Conservation (phyloP, 345 rosid genomes). For the Bruguiera parviflora region DNA sequence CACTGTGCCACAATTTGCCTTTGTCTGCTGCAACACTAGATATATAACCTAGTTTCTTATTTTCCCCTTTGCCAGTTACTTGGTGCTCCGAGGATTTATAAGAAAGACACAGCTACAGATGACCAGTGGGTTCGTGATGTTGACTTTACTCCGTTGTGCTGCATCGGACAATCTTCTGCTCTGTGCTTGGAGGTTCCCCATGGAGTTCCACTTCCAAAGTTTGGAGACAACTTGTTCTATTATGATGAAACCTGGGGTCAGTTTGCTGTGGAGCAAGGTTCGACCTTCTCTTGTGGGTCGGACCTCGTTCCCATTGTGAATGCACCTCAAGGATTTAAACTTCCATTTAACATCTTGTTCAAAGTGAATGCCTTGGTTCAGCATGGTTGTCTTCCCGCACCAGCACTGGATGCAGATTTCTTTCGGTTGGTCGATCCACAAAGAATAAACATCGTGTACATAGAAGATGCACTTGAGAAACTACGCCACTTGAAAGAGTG, state of each 20-base stretch:
- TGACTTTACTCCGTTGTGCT: slow-evolving; percentile 42
- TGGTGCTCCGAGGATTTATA: slow-evolving; percentile 33
- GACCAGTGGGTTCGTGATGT: slow-evolving; percentile 46
- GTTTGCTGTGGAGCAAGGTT: slow-evolving; percentile 26
- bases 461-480: slow-evolving; percentile 43
- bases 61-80: slow-evolving; percentile 17
- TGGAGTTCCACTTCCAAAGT: slow-evolving; percentile 26
- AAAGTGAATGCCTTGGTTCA: slow-evolving; percentile 46
- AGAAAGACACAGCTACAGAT: slow-evolving; percentile 21
- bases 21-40: too few species aligned
- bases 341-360: slow-evolving; percentile 45
- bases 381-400: slow-evolving; percentile 43
- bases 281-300: slow-evolving; percentile 20
- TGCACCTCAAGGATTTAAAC: slow-evolving; percentile 24
- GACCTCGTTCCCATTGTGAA: slow-evolving; percentile 41
- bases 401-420: slow-evolving; percentile 34
- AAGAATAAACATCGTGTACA: slow-evolving; percentile 14
- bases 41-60: too few species aligned
- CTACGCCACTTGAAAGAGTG: slow-evolving; percentile 29
- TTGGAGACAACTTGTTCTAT: slow-evolving; percentile 24
- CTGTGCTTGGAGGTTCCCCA: slow-evolving; percentile 50
- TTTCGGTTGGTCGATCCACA: slow-evolving; percentile 30
- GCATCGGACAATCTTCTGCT: slow-evolving; percentile 51
- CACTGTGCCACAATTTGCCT: too few species aligned
- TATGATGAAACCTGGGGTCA: slow-evolving; percentile 24